Base-by-base conservation (phyloP, 2,329 filamentous ascomycete genomes). In the Knufia petricola region DNA sequence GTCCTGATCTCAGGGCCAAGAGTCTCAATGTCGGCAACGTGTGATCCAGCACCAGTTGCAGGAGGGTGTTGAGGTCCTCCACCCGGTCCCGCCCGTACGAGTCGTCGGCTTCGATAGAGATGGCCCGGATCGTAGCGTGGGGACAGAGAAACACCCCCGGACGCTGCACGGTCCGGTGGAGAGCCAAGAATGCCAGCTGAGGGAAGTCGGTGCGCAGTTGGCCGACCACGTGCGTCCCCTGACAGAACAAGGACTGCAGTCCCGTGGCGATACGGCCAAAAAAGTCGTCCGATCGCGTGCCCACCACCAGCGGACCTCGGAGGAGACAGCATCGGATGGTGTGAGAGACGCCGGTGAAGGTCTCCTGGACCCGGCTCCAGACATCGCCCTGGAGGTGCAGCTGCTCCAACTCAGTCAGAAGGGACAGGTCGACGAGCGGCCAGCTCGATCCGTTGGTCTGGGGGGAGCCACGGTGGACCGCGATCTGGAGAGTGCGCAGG, bases 281-380 rank as follows among this genome's bases (percentile, higher is more conserved):
- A n/a, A 37, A 20, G 34, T 20, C n/a, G 34, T 37, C 34, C 17
- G 34, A n/a, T 20, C 34, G 34, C 15, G 13, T n/a, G 13, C 34
- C 34, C 13, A 37, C 34, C 26, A 37, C 34, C 34, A 37, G 17
- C 6, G 34, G 17, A n/a, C 34, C 34, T n/a, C 34, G 34, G 15
- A 20, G 34, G 34, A 37, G 34, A n/a, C 34, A 37, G 34, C 34
- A 37, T 20, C 34, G 34, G 34, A n/a, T 37, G 34, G 34, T 37
- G 34, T 37, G 34, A 37, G 34, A 37, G 34, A 37, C 34, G 34
- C 34, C 34, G 34, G 34, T 37, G 34, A 37, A 37, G 34, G 34
- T 37, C 34, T 37, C 34, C n/a, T 37, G 34, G 34, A 37, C 34
- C 34, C 34, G 34, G 34, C 34, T 37, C 34, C 34, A 37, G 7